A percentile compares a stretch with the other conserved stretches of the same genome.
Conservation (phyloP, 169 alveolate genomes). For the Neospora caninum region DNA sequence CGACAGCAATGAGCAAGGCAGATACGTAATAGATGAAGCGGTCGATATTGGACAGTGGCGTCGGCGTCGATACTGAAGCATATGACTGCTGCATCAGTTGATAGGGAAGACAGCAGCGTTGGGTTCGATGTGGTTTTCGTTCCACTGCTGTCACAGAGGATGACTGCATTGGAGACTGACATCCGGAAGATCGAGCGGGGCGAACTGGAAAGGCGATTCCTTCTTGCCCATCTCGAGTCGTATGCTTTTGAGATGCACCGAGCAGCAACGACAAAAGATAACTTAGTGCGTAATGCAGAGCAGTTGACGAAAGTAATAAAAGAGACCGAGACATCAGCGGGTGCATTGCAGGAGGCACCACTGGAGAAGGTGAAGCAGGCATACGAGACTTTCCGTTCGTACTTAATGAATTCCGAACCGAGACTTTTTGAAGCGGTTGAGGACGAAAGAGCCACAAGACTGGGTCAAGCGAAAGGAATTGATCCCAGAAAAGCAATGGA, state of each 20-base stretch:
- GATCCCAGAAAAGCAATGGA: background rate
- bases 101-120: too few species aligned
- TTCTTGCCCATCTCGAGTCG: background rate
- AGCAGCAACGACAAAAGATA: background rate
- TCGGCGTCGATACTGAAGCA: background rate
- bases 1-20: background rate
- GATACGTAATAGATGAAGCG: background rate
- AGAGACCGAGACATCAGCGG: background rate
- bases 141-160: background rate
- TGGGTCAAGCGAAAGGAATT: background rate
- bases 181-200: background rate
- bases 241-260: background rate
- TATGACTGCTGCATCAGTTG: too few species aligned
- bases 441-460: background rate
- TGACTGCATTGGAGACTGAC: conserved; percentile 5
- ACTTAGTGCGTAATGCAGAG: background rate
- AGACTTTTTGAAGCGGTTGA: background rate
- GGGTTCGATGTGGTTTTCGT: too few species aligned
- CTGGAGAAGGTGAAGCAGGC: background rate
- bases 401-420: background rate
- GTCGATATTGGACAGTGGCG: background rate
- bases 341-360: background rate
- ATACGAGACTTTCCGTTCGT: conserved; percentile 4
- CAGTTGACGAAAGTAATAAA: background rate
- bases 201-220: background rate